Conservation (phyloP, 2,329 filamentous ascomycete species). For the Penicillium sp. region DNA sequence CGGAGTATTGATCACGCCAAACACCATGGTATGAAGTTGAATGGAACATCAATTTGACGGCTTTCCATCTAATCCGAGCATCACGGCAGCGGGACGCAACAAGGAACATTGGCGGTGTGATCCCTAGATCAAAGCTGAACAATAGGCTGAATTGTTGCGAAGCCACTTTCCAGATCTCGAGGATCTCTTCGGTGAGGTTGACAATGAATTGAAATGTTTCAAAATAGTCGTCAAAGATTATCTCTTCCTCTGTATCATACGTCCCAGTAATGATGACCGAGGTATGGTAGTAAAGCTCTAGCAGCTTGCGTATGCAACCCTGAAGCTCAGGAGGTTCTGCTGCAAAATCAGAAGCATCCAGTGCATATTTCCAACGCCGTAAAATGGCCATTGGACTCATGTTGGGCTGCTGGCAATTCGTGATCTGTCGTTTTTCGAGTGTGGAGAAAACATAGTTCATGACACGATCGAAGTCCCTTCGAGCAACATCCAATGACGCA, state of each 20-base stretch:
- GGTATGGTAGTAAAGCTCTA: conserved; percentile 6
- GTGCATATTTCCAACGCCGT: conserved; percentile 2
- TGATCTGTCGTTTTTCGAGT: background rate
- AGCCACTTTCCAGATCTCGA: background rate
- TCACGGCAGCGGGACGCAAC: conserved; percentile 9
- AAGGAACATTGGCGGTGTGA: conserved; percentile 8
- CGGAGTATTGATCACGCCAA: conserved; percentile 10
- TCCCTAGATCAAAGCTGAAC: conserved; percentile 9
- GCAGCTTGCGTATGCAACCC: background rate
- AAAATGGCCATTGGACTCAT: background rate
- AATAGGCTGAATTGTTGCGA: background rate
- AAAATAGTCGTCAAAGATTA: background rate
- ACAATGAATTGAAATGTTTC: background rate
- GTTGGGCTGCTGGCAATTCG: background rate
- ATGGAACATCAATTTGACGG: conserved; percentile 1
- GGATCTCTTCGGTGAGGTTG: background rate
- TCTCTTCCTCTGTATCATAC: background rate
- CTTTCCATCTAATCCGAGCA: background rate
- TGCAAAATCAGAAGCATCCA: background rate
- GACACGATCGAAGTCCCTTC: conserved; percentile 4
- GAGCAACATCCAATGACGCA: background rate
- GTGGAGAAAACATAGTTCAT: conserved; percentile 9
- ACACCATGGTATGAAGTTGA: conserved; percentile 3
- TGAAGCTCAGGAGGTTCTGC: background rate
- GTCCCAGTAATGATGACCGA: conserved; percentile 1